Conservation (phyloP, 306 rosid genomes). For the Quercus parvula region DNA sequence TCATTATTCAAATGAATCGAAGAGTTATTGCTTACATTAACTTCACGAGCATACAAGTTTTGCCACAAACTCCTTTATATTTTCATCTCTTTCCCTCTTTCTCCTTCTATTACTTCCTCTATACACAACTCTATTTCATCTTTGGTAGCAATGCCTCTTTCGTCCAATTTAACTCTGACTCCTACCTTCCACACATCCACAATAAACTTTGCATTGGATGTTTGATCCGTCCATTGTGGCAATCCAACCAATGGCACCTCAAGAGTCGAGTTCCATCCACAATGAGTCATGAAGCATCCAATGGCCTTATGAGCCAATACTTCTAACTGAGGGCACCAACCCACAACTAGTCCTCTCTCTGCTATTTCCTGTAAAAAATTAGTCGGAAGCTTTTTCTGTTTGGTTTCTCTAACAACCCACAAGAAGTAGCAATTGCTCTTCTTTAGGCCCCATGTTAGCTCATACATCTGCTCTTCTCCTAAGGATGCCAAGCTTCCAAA, state of each 20-base stretch:
- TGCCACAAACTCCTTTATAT: slow-evolving; percentile 1
- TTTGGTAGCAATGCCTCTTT: not conserved
- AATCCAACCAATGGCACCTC: slow-evolving; percentile 7
- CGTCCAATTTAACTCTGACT: not conserved
- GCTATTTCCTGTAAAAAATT: not conserved
- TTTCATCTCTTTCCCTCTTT: not conserved
- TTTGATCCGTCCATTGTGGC: slow-evolving; percentile 8
- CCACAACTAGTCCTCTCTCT: not conserved
- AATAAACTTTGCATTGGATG: not conserved
- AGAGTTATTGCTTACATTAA: too few species aligned
- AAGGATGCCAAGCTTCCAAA: not conserved
- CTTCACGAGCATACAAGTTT: too few species aligned
- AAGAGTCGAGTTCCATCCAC: slow-evolving; percentile 4
- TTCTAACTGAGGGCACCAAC: slow-evolving; percentile 9
- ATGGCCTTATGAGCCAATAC: not conserved
- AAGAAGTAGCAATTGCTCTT: not conserved
- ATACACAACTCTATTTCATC: slow-evolving; percentile 2
- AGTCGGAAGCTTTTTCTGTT: not conserved
- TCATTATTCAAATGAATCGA: too few species aligned
- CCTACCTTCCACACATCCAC: slow-evolving; percentile 12
- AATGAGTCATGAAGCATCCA: slow-evolving; percentile 1
- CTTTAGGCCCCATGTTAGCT: not conserved
- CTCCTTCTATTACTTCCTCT: slow-evolving; percentile 6
- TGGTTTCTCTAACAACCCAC: slow-evolving; percentile 10
- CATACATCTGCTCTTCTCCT: slow-evolving; percentile 7